phyloP scores from a whole-genome alignment of 129 eudicot genomes.

The Centrapalus pauciflorus region DNA sequence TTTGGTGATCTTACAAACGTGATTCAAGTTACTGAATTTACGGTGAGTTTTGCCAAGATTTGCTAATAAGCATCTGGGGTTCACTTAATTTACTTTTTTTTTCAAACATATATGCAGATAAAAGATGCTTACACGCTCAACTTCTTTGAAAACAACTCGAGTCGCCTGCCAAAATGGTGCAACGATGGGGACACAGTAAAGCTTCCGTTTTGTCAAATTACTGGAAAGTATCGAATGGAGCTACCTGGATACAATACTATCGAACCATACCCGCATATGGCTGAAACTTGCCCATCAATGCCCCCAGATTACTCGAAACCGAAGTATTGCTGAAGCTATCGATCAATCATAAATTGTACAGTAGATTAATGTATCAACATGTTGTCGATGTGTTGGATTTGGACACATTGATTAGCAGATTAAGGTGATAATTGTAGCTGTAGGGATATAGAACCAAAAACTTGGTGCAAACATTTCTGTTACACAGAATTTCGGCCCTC shows the following conservation, averaged over 20 bases:
- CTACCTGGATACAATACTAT: conserved; percentile 80
- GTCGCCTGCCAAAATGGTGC: conserved; percentile 95
- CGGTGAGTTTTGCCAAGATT: conserved; percentile 54
- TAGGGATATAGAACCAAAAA: too few relatives aligned
- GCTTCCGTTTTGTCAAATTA: conserved; percentile 83
- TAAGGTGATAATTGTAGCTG: too few relatives aligned
- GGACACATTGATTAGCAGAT: background rate
- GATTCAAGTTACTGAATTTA: conserved; percentile 89
- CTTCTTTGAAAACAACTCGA: conserved; percentile 71
- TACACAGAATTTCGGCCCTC: background rate
- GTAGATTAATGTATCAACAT: background rate
- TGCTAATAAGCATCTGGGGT: background rate
- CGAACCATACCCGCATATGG: conserved; percentile 86
- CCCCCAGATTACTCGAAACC: conserved; percentile 77
- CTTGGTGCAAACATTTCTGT: too few relatives aligned
- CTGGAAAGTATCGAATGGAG: conserved; percentile 90
- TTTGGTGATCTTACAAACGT: conserved; percentile 61
- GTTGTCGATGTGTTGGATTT: conserved; percentile 11
- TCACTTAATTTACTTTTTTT: background rate
- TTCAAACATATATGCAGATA: conserved; percentile 50
- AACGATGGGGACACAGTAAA: conserved; percentile 68
- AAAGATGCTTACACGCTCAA: conserved; percentile 91
- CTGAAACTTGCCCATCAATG: conserved; percentile 84
- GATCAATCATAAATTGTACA: background rate
- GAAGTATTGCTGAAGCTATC: conserved; percentile 45